Evolutionary conservation across 164 flowering plant genomes (phyloP).

Genomic region (Kalanchoe fedtschenkoi): DNA sequence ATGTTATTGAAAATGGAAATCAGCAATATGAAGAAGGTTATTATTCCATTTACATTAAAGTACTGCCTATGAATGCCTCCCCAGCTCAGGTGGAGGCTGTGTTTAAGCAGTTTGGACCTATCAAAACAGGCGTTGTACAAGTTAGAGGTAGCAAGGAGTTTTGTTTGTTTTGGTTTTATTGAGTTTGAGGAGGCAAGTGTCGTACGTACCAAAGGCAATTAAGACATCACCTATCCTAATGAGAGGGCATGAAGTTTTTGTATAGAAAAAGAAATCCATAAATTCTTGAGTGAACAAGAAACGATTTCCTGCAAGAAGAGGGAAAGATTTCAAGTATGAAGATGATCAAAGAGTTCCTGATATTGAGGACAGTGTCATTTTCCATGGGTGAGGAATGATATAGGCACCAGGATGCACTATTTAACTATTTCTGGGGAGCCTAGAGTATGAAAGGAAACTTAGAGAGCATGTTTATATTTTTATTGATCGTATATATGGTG

Average conservation of each 20-base stretch:
- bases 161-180: slow-evolving; percentile 74
- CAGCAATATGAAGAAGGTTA: not conserved
- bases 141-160: slow-evolving; percentile 28
- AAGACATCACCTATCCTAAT: slow-evolving; percentile 47
- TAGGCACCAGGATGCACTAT: too few species aligned
- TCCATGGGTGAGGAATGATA: too few species aligned
- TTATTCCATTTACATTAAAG: slow-evolving; percentile 25
- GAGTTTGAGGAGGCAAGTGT: slow-evolving; percentile 64
- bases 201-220: slow-evolving; percentile 38
- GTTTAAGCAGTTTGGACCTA: slow-evolving; percentile 30
- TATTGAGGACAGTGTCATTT: too few species aligned
- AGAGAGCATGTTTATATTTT: too few species aligned
- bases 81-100: slow-evolving; percentile 16
- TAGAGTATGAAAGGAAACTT: too few species aligned
- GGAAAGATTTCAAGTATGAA: slow-evolving; percentile 38
- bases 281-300: slow-evolving; percentile 48
- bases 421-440: too few species aligned
- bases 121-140: slow-evolving; percentile 31
- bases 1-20: not conserved
- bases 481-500: too few species aligned
- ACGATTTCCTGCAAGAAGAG: slow-evolving; percentile 32
- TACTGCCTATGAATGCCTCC: slow-evolving; percentile 30
- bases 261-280: slow-evolving; percentile 74
- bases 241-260: slow-evolving; percentile 37
- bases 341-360: slow-evolving; percentile 48